Evolutionary conservation across 2,329 filamentous ascomycete genomes (phyloP).

Genomic region (Pseudogymnoascus sp.): DNA sequence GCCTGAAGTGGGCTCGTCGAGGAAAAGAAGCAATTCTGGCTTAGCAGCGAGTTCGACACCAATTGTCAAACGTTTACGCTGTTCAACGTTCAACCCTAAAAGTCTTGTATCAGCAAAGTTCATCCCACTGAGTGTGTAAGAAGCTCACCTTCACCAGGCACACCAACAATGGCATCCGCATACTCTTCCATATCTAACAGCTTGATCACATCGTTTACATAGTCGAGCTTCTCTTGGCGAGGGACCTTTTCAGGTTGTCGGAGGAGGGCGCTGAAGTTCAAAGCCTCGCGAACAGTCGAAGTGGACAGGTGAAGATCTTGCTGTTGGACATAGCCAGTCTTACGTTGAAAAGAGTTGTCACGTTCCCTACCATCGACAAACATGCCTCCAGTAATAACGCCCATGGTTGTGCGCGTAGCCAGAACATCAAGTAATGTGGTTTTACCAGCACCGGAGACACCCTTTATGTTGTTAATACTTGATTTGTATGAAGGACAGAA

Average conservation of each 20-base stretch:
- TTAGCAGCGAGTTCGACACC: constrained; percentile 50
- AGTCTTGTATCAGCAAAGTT: neutral
- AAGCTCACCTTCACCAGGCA: constrained; percentile 44
- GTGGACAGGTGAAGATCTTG: constrained; percentile 82
- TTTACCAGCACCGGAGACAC: constrained; percentile 63
- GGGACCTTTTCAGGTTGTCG: constrained; percentile 70
- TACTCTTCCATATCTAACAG: constrained; percentile 62
- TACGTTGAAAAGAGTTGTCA: constrained; percentile 74
- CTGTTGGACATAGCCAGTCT: constrained; percentile 73
- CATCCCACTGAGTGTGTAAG: neutral
- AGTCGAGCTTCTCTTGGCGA: constrained; percentile 66
- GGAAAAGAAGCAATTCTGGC: constrained; percentile 50
- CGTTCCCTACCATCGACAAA: constrained; percentile 56
- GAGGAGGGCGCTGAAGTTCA: constrained; percentile 80
- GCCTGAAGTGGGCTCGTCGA: constrained; percentile 54
- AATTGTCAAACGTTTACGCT: constrained; percentile 54
- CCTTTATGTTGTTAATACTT: neutral
- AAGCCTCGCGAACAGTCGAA: constrained; percentile 76
- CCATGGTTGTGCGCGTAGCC: constrained; percentile 78
- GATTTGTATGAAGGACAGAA: neutral
- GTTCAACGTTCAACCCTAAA: constrained; percentile 45
- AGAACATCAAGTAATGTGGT: constrained; percentile 80
- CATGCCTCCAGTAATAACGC: constrained; percentile 81
- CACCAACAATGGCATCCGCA: constrained; percentile 56
- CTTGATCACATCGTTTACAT: constrained; percentile 69